These are phyloP conservation scores for Mimosa bimucronata DNA, from an alignment of 306 rosid genomes.

Conservation along the genomic window DNA sequence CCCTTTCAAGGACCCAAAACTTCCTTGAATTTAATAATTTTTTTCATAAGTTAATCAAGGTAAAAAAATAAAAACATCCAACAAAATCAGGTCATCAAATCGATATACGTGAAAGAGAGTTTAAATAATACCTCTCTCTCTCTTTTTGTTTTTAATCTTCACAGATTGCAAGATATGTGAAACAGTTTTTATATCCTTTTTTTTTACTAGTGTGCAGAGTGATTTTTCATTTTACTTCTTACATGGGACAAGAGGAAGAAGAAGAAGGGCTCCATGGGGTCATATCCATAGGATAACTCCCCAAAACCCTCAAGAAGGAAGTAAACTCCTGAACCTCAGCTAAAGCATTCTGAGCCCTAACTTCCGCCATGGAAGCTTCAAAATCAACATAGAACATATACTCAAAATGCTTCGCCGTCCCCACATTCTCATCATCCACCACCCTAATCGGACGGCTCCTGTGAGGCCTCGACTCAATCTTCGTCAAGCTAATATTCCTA, in stretches of 20 bases:
- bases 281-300: constrained; percentile 98
- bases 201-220: background rate
- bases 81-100: background rate
- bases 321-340: constrained; percentile 99
- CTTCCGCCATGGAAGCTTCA: constrained; percentile 95
- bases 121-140: background rate
- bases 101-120: background rate
- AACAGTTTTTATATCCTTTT: constrained; percentile 11
- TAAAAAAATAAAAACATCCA: background rate
- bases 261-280: constrained; percentile 90
- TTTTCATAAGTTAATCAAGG: background rate
- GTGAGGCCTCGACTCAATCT: constrained; percentile 95
- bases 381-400: constrained; percentile 91
- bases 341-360: constrained; percentile 85
- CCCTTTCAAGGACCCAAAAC: background rate
- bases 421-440: constrained; percentile 74
- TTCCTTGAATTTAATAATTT: background rate
- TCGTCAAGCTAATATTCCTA: constrained; percentile 84
- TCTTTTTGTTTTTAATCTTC: background rate
- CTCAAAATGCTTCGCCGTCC: constrained; percentile 93
- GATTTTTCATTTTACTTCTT: constrained; percentile 18
- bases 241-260: constrained; percentile 35
- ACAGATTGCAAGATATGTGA: constrained; percentile 15
- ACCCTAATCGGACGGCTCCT: constrained; percentile 83
- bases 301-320: constrained; percentile 81